Conservation (phyloP, 169 alveolate genomes). For the Plasmodium vivax region DNA sequence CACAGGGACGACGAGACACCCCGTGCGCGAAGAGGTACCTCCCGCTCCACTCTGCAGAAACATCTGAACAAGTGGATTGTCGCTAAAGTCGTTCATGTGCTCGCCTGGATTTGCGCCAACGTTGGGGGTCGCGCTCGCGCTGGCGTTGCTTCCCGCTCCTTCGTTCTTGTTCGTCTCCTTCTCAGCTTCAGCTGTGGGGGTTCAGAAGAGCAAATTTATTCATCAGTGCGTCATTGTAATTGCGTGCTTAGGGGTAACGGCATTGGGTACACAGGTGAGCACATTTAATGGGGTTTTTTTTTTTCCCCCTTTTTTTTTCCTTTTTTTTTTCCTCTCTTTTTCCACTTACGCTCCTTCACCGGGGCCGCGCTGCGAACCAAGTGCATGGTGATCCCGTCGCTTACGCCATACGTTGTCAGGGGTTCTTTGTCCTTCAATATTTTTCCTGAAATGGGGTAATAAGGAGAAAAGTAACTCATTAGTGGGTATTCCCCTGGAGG, state of each 20-base stretch:
- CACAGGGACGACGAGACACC: not conserved
- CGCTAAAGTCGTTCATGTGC: conserved; percentile 1
- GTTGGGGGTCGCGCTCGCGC: conserved; percentile 6
- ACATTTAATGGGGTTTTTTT: conserved; percentile 7
- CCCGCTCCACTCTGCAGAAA: conserved; percentile 66
- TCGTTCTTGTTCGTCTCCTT: conserved; percentile 34
- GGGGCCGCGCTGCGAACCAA: conserved; percentile 90
- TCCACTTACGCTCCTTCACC: conserved; percentile 56
- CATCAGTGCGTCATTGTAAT: not conserved
- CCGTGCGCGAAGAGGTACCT: conserved; percentile 4
- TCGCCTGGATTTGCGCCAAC: conserved; percentile 10
- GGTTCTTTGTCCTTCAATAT: conserved; percentile 90
- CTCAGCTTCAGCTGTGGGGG: conserved; percentile 33
- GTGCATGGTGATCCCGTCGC: conserved; percentile 91
- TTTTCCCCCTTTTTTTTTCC: not conserved
- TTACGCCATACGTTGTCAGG: conserved; percentile 83
- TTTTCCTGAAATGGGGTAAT: conserved; percentile 79
- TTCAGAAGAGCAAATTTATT: not conserved
- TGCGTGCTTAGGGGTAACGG: conserved; percentile 39
- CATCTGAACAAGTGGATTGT: conserved; percentile 64
- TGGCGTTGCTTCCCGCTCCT: not conserved
- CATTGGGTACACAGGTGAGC: conserved; percentile 29
- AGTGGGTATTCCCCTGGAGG: not conserved
- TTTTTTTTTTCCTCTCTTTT: too few relatives aligned
- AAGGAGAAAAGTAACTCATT: not conserved